phyloP scores from a whole-genome alignment of 208 protist species.

The Crithidia bombi region DNA sequence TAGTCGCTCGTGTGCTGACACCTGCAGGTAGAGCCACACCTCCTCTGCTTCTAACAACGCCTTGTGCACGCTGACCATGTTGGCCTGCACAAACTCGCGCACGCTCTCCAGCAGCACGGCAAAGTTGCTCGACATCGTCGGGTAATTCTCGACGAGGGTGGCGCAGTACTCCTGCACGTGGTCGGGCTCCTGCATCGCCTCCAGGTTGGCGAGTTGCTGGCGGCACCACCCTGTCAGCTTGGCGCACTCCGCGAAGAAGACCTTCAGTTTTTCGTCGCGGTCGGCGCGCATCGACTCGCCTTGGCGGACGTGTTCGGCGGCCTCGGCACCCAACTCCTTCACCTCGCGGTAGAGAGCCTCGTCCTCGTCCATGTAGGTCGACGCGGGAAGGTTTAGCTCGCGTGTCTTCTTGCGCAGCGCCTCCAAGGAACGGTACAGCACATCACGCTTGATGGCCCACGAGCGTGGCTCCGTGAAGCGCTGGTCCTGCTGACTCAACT shows the following conservation, averaged over 20 bases:
- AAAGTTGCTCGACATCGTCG: conserved; percentile 86
- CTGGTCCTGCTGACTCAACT: conserved; percentile 47
- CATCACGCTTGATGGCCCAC: conserved; percentile 47
- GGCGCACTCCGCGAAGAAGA: conserved; percentile 61
- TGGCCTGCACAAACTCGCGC: conserved; percentile 54
- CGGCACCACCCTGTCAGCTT: conserved; percentile 83
- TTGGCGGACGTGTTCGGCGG: conserved; percentile 41
- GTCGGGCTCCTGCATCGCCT: conserved; percentile 85
- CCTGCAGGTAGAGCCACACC: conserved; percentile 85
- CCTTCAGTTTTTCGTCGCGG: conserved; percentile 47
- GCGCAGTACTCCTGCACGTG: conserved; percentile 89
- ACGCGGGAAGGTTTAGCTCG: conserved; percentile 19
- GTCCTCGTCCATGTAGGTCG: conserved; percentile 36
- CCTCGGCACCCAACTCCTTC: conserved; percentile 40
- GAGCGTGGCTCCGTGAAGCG: conserved; percentile 42
- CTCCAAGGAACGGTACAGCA: conserved; percentile 27
- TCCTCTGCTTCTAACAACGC: conserved; percentile 81
- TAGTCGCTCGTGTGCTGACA: conserved; percentile 79
- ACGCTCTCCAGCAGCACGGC: conserved; percentile 62
- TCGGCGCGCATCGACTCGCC: conserved; percentile 33
- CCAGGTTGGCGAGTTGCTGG: conserved; percentile 87
- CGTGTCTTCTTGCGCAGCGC: conserved; percentile 28
- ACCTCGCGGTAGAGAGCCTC: conserved; percentile 49
- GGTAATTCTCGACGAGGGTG: conserved; percentile 79
- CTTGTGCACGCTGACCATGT: conserved; percentile 56